Evolutionary conservation across 768 basidiomycete genomes (phyloP).

Genomic region (Saitozyma sp.): DNA sequence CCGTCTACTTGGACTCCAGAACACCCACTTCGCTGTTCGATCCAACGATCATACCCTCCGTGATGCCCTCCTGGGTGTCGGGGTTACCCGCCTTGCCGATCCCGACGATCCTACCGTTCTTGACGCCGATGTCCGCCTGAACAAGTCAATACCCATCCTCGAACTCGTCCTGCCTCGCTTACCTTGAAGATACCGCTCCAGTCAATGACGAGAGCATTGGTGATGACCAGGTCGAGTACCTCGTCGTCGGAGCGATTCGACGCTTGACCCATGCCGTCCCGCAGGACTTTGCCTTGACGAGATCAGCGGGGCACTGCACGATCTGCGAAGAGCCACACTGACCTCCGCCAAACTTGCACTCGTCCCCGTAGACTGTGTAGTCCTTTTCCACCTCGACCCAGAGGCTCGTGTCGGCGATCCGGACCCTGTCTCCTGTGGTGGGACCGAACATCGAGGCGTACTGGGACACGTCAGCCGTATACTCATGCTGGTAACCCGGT

Average conservation of each 20-base stretch:
- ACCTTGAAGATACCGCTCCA: slow-evolving; percentile 96
- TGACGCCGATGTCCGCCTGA: slow-evolving; percentile 93
- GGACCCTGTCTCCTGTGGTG: slow-evolving; percentile 82
- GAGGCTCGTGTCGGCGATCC: slow-evolving; percentile 82
- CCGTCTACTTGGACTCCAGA: not conserved
- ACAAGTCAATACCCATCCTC: too few relatives aligned
- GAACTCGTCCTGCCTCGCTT: not conserved
- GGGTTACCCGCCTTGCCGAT: slow-evolving; percentile 99
- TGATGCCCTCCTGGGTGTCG: slow-evolving; percentile 80
- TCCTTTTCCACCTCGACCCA: slow-evolving; percentile 94
- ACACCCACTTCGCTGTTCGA: slow-evolving; percentile 71
- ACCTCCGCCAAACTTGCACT: slow-evolving; percentile 98
- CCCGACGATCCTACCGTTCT: slow-evolving; percentile 73
- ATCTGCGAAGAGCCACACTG: slow-evolving; percentile 7
- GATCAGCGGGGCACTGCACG: not conserved
- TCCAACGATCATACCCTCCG: slow-evolving; percentile 72
- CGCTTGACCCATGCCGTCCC: slow-evolving; percentile 96
- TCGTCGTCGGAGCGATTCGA: slow-evolving; percentile 68
- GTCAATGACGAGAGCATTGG: slow-evolving; percentile 90
- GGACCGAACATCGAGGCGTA: slow-evolving; percentile 97
- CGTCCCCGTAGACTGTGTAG: slow-evolving; percentile 87
- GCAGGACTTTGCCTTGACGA: slow-evolving; percentile 77
- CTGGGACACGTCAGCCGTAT: slow-evolving; percentile 7
- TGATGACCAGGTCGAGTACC: slow-evolving; percentile 87
- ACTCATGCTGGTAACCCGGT: not conserved